Base-by-base conservation (phyloP, 176 grass and related monocot species). In the Cenchrus purpureus region DNA sequence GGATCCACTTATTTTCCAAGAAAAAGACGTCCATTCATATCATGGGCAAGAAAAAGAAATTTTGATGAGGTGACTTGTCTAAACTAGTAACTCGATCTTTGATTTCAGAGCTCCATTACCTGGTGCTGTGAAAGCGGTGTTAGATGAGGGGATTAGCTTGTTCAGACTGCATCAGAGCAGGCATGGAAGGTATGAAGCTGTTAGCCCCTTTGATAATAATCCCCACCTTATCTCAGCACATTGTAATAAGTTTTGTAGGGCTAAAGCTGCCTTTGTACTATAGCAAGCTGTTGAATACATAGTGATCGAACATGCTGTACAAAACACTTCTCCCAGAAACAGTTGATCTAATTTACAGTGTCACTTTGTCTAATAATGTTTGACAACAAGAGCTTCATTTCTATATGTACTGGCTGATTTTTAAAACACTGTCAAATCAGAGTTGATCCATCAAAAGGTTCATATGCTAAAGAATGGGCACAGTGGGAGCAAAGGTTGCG, bases 401-500 rank as follows among this genome's bases (percentile, higher is more conserved):
- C 81, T 22, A 52, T 64, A 45, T 89, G 5, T 82, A 63, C 77
- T 78, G 15, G 9, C 82, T 86, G 77, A 58, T 78, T 55, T 83
- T 86, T 46, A 85, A 80, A 88, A 84, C 16, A 50, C 46, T 97
- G 16, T 87, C 62, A 90, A 87, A 53, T 79, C 85, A 98, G 96
- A 92, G 64, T 54, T 54, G 96, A 95, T 59, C 96, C 96, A 70
- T 90, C 89, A 43, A 98, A 98, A 89, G 93, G 96, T 67, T 80
- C 93, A 82, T 98, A 94, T 82, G 96, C 93, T 34, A 90, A 91
- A 84, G 93, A 98, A 78, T 98, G 96, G 96, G 56, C 74, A 79
- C 81, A 85, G 55, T 98, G 91, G 96, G 96, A 98, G 73, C 93
- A 91, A 87, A 94, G 86, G 73, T 52, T 98, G 51, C 89, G 89